phyloP scores from a whole-genome alignment of 176 grass and related monocot species.

The Echinochloa phyllopogon region DNA sequence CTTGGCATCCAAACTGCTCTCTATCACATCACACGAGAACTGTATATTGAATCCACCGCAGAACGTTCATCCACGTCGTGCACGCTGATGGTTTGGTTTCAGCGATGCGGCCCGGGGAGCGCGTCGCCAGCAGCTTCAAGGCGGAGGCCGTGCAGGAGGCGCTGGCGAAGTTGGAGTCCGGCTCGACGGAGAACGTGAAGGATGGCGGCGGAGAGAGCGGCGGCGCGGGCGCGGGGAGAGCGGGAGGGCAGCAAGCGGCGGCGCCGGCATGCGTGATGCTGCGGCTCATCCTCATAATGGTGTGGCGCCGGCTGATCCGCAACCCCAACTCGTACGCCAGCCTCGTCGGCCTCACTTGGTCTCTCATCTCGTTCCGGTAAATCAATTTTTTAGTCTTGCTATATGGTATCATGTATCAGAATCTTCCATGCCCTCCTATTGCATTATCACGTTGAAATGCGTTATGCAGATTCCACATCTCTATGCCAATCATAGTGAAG shows the following conservation, averaged over 20 bases:
- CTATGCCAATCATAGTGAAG: slow-evolving; percentile 68
- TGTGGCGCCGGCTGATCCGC: slow-evolving; percentile 87
- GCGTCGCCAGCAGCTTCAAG: slow-evolving; percentile 48
- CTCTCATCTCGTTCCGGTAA: slow-evolving; percentile 86
- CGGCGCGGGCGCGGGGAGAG: background rate
- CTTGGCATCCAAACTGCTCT: background rate
- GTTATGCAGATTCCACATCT: slow-evolving; percentile 68
- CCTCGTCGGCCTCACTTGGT: slow-evolving; percentile 82
- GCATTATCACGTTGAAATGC: background rate
- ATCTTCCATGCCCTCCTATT: background rate
- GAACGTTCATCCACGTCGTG: background rate
- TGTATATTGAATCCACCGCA: background rate
- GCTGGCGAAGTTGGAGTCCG: slow-evolving; percentile 62
- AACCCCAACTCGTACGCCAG: slow-evolving; percentile 98
- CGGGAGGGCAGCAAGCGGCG: slow-evolving; percentile 50
- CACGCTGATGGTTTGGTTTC: background rate
- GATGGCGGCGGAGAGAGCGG: background rate
- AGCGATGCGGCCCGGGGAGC: slow-evolving; percentile 28
- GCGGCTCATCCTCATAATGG: slow-evolving; percentile 86
- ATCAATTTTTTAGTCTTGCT: background rate
- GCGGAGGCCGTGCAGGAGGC: slow-evolving; percentile 42
- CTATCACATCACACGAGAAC: background rate
- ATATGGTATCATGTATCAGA: background rate
- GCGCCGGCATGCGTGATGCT: slow-evolving; percentile 78
- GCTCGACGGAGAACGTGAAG: slow-evolving; percentile 36